Evolutionary conservation across 306 rosid species (phyloP).

Genomic region (Sophora flavescens): DNA sequence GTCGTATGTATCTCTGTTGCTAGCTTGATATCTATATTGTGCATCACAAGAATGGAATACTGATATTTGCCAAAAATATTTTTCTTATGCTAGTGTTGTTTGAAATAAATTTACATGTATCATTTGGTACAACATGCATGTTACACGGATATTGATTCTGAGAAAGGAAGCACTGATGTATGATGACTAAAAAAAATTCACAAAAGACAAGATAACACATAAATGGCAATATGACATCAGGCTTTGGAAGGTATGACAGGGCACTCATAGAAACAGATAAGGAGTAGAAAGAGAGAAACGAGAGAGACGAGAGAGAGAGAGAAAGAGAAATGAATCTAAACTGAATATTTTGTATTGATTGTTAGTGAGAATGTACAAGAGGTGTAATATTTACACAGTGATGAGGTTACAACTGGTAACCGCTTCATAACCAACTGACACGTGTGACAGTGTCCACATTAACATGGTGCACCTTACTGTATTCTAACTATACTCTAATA

Average conservation of each 20-base stretch:
- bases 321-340: no score
- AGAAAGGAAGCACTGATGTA: slow-evolving; percentile 10
- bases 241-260: neutral
- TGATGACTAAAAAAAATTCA: slow-evolving; percentile 20
- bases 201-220: slow-evolving; percentile 2
- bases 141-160: slow-evolving; percentile 10
- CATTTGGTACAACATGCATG: neutral
- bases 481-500: no score
- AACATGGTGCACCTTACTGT: no score
- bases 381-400: no score
- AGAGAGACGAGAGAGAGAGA: no score
- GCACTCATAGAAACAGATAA: no score
- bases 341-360: no score
- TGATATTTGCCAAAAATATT: slow-evolving; percentile 44
- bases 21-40: slow-evolving; percentile 47
- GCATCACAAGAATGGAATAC: slow-evolving; percentile 34
- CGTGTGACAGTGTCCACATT: no score
- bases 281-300: no score
- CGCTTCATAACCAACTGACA: no score
- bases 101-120: slow-evolving; percentile 36
- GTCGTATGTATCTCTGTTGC: slow-evolving; percentile 80
- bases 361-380: no score
- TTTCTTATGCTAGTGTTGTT: slow-evolving; percentile 27
- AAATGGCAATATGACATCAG: neutral
- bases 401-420: no score